These are phyloP conservation scores for Colletotrichum orchidophilum DNA, from an alignment of 2,329 filamentous ascomycete genomes.

Conservation along the genomic window DNA sequence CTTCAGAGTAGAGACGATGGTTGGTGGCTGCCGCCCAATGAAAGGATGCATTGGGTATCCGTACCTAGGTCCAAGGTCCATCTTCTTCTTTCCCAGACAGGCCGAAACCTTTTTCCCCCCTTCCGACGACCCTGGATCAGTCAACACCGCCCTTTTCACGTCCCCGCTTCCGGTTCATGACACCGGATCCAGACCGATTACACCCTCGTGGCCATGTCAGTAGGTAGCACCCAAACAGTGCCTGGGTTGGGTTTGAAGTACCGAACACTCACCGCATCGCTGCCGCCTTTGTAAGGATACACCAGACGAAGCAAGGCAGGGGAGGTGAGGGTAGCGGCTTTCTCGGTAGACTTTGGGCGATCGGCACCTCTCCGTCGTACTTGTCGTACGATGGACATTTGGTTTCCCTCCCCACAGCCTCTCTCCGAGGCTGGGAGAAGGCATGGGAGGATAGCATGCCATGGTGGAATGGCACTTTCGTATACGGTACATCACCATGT, in stretches of 20 bases:
- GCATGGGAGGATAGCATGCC: neutral
- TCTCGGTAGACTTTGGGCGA: slow-evolving; percentile 16
- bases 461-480: neutral
- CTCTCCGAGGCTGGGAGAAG: neutral
- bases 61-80: neutral
- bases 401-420: neutral
- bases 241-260: neutral
- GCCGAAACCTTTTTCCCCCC: slow-evolving; percentile 8
- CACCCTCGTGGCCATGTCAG: neutral
- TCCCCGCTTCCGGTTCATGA: neutral
- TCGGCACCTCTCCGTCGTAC: slow-evolving; percentile 30
- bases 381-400: neutral
- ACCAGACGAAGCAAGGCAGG: neutral
- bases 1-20: neutral
- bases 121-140: neutral
- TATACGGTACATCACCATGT: slow-evolving; percentile 18
- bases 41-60: neutral
- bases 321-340: neutral
- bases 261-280: neutral
- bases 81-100: neutral
- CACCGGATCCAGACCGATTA: neutral
- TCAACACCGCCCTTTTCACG: slow-evolving; percentile 20
- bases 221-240: neutral
- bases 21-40: neutral
- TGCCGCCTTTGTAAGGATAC: neutral